phyloP scores from a whole-genome alignment of 345 rosid genomes.

The Adansonia digitata region DNA sequence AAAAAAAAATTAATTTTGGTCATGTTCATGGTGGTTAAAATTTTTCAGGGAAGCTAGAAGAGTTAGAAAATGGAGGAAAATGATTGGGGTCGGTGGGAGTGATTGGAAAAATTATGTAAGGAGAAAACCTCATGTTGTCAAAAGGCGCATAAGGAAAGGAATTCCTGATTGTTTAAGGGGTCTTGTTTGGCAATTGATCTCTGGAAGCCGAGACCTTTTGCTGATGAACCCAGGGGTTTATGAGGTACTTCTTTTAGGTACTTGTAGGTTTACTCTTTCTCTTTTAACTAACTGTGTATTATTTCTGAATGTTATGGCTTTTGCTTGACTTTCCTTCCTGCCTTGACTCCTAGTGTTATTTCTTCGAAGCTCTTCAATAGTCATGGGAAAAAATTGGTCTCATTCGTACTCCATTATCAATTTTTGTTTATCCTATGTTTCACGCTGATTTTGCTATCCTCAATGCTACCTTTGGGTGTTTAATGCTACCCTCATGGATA shows the following conservation, averaged over 20 bases:
- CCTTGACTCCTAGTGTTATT: background rate
- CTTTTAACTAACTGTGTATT: background rate
- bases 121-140: constrained; percentile 84
- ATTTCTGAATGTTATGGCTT: constrained; percentile 3
- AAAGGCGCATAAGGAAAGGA: constrained; percentile 84
- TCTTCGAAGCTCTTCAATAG: background rate
- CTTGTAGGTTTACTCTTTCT: background rate
- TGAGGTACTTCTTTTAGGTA: constrained; percentile 41
- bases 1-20: constrained; percentile 10
- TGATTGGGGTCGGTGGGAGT: constrained; percentile 95
- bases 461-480: background rate
- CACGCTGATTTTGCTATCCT: background rate
- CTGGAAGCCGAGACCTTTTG: constrained; percentile 92
- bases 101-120: constrained; percentile 91
- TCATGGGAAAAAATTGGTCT: background rate
- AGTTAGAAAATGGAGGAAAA: constrained; percentile 93
- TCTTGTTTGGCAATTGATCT: constrained; percentile 94
- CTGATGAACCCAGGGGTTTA: constrained; percentile 94
- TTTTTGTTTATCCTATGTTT: background rate
- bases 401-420: background rate
- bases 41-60: constrained; percentile 76
- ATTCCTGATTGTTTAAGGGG: constrained; percentile 98
- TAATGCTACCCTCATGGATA: background rate
- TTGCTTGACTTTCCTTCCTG: constrained; percentile 3
- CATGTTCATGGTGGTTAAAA: constrained; percentile 5